Percentiles rank a stretch among this genome's conserved stretches.
Conservation (phyloP, 768 basidiomycete species). For the Phylloporus arenicola region DNA sequence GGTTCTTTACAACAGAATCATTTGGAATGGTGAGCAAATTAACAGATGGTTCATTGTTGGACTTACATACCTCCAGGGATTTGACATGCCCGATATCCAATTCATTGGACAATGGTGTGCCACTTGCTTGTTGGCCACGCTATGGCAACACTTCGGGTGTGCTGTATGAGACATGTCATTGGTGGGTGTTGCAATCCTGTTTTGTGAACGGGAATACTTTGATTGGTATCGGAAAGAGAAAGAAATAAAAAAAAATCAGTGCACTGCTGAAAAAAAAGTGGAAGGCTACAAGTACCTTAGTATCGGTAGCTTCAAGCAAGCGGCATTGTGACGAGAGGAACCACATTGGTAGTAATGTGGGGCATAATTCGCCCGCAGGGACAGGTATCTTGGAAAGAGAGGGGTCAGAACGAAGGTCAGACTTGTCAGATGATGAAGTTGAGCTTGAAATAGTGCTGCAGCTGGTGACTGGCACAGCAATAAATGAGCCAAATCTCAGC, state of each 20-base stretch:
- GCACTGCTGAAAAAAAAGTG: neutral
- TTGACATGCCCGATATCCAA: slow-evolving; percentile 32
- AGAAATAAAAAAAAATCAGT: neutral
- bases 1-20: slow-evolving; percentile 24
- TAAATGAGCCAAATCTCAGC: no score
- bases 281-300: neutral
- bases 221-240: neutral
- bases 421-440: neutral
- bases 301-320: neutral
- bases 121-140: slow-evolving; percentile 15
- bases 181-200: neutral
- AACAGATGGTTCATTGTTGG: neutral
- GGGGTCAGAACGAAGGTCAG: neutral
- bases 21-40: slow-evolving; percentile 32
- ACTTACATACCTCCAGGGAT: slow-evolving; percentile 23
- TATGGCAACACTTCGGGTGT: neutral
- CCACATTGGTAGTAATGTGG: no score
- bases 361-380: no score
- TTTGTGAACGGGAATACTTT: neutral
- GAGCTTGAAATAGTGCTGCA: no score
- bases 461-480: no score
- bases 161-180: neutral
- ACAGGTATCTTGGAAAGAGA: no score
- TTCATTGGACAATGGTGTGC: slow-evolving; percentile 33
- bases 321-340: neutral